Evolutionary conservation across 1,139 yeast genomes (phyloP), one percentile per base, ranked within the genome.

Genomic region (Arxiozyma slooffiae): DNA sequence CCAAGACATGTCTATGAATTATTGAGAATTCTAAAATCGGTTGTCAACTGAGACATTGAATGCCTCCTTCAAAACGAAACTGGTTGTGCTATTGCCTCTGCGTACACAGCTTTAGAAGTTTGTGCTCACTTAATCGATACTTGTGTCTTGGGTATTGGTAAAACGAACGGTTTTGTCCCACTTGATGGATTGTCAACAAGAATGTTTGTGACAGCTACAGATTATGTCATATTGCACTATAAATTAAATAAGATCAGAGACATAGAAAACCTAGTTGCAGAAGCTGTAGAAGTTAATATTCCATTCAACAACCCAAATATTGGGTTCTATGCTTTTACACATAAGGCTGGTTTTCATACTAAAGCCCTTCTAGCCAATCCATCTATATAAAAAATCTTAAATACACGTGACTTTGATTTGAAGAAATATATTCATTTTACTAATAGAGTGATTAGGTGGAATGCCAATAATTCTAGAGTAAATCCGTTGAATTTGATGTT

Each of bases 11-110:
- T 92, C 53, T 92, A 90, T 70, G 97, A 92, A 73, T 81, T 92
- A 65, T 95, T 92, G 57, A 82, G 94, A 69, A 92, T 97, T 47
- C 81, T 92, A 70, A 86, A 83, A 73, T 81, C 89, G 9, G 96
- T 90, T 47, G 97, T 92, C 47, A 83, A 89, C 40, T 92, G 98
- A 76, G 97, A 92, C 68, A 90, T 92, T 64, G 98, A 92, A 74
- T 88, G 97, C 70, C 98, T 92, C 73, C 90, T 92, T 87, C 98
- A 92, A 76, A 87, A 92, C 69, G 98, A 92, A 70, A 92, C 98
- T 44, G 98, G 98, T 54, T 90, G 97, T 76, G 97, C 98, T 59
- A 87, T 92, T 73, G 97, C 97, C 55, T 92, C 92, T 68, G 96
- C 98, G 45, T 92, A 92, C 77, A 87, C 97, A 55, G 97, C 97